Evolutionary conservation across 108 stramenopile genomes (phyloP), one percentile per base, ranked within the genome.

Genomic region (Pinguiococcus pyrenoidosus): DNA sequence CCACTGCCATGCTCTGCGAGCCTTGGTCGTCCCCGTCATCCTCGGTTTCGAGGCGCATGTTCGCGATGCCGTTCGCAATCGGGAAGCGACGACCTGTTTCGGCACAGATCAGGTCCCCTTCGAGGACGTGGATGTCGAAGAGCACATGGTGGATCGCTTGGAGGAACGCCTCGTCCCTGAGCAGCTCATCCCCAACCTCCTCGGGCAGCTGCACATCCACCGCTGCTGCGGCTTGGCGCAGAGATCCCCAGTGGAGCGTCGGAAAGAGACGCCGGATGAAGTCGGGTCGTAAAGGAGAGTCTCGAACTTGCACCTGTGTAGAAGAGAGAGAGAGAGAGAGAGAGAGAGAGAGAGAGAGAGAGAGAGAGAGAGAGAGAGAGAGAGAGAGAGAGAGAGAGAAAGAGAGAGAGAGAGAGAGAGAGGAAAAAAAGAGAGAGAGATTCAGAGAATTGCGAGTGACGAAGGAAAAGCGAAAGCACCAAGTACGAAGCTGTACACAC

Each of bases 91-190:
- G 60, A 29, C 87, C 87, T 9, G 87, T 86, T 23, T 74, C 80
- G 1, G 76, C 79, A 42, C 90, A 92, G 3, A 87, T 82, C 23
- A 92, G 56, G 66, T 82, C 69, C 1, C 90, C 90, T 50, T 88
- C 82, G 3, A 86, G 69, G 40, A 92, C 62, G 68, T 87, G 90
- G 29, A 92, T 83, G 72, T 92, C 81, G 82, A 92, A 87, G 49
- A 92, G 62, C 16, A 89, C 78, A 51, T 89, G 84, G 66, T 89
- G 87, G 53, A 92, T 48, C 9, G 84, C 83, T 46, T 69, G 35
- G 5, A 87, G 50, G 73, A 92, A 89, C 17, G 59, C 74, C 17
- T 75, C 66, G 49, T 87, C 81, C 35, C 74, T 37, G 2, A 76
- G 76, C 54, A 87, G 49, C 28, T 77, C 79, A 16, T 75, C 78